phyloP scores from a whole-genome alignment of 805 yeast species.

The Cyberlindnera sargentensis region DNA sequence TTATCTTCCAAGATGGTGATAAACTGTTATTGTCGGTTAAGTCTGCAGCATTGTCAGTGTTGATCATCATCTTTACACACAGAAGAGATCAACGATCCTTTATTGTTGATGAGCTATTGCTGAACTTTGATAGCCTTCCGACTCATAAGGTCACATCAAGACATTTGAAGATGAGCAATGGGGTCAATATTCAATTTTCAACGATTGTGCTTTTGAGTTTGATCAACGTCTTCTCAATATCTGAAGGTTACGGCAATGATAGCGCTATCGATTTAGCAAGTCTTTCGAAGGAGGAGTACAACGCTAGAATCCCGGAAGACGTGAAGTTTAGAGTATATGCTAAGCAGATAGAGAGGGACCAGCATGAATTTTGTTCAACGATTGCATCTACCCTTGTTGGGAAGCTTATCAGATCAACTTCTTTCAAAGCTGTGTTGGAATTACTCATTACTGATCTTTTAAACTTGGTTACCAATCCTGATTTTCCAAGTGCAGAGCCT shows the following conservation, averaged over 20 bases:
- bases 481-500: slow-evolving; percentile 54
- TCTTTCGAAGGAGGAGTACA: slow-evolving; percentile 7
- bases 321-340: slow-evolving; percentile 2
- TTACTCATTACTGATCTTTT: slow-evolving; percentile 51
- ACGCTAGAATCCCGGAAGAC: slow-evolving; percentile 11
- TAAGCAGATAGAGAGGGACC: slow-evolving; percentile 2
- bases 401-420: slow-evolving; percentile 26
- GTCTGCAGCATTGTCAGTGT: slow-evolving; percentile 12
- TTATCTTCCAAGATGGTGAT: slow-evolving; percentile 30
- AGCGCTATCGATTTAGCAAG: slow-evolving; percentile 5
- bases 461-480: slow-evolving; percentile 42
- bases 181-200: slow-evolving; percentile 41
- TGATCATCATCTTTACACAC: slow-evolving; percentile 21
- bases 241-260: slow-evolving; percentile 11
- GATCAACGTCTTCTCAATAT: slow-evolving; percentile 32
- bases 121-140: slow-evolving; percentile 44
- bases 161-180: slow-evolving; percentile 36
- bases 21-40: slow-evolving; percentile 16
- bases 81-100: slow-evolving; percentile 48
- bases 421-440: slow-evolving; percentile 37
- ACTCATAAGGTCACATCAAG: slow-evolving; percentile 36
- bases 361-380: slow-evolving; percentile 3
- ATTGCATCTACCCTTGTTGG: slow-evolving; percentile 14
- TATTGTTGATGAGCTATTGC: slow-evolving; percentile 52
- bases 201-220: slow-evolving; percentile 39